Conservation (phyloP, 169 alveolate genomes). For the Plasmodium malariae region DNA sequence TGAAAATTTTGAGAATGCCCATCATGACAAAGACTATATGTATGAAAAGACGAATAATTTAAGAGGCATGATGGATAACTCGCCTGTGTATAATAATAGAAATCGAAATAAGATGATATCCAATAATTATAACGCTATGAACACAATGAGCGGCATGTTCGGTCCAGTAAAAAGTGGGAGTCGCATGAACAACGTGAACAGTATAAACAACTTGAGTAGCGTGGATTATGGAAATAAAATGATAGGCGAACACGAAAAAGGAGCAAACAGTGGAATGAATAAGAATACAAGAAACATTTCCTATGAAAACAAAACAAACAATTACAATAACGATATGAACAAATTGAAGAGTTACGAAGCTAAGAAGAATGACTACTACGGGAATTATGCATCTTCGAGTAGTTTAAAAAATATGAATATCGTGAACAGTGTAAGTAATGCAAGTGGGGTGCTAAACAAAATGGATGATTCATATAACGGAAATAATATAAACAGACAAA, state of each 20-base stretch:
- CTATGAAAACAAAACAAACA: slow-evolving; percentile 36
- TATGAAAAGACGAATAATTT: slow-evolving; percentile 22
- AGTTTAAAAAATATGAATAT: slow-evolving; percentile 16
- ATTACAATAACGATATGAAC: slow-evolving; percentile 19
- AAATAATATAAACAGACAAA: slow-evolving; percentile 22
- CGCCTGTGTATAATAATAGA: background rate
- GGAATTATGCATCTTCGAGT: slow-evolving; percentile 13
- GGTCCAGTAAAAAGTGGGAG: background rate
- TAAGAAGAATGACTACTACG: slow-evolving; percentile 32
- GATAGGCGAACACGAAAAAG: slow-evolving; percentile 45
- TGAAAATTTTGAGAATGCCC: slow-evolving; percentile 23
- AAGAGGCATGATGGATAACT: slow-evolving; percentile 13
- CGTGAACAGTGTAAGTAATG: slow-evolving; percentile 3
- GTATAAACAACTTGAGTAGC: background rate
- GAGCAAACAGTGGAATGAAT: slow-evolving; percentile 11
- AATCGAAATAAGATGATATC: slow-evolving; percentile 17
- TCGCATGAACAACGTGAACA: slow-evolving; percentile 3
- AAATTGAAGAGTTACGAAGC: background rate
- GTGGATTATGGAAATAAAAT: slow-evolving; percentile 4
- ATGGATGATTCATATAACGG: slow-evolving; percentile 18
- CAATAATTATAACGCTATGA: background rate
- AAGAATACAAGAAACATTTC: slow-evolving; percentile 28
- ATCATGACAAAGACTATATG: background rate
- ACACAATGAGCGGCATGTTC: background rate
- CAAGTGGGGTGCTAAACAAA: background rate